Base-by-base conservation (phyloP, 2,329 filamentous ascomycete species). In the Cytospora schulzeri region DNA sequence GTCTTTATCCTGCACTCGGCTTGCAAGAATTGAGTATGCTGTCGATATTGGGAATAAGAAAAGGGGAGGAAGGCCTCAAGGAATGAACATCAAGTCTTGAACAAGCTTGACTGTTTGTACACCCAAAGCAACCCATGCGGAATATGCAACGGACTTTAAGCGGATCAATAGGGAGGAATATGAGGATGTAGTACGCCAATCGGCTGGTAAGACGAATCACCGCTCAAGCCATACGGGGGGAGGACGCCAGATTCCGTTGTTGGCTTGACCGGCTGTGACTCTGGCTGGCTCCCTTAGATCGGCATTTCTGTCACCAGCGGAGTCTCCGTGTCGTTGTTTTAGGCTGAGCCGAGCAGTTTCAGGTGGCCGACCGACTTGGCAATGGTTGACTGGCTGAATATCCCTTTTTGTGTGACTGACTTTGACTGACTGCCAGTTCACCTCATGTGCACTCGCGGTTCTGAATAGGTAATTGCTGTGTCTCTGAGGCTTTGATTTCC, bases 91-190 rank as follows among this genome's bases (percentile, higher is more conserved):
- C 38, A 51, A 51, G 17, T 50, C 9, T 4, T 62, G 52, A 35
- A 53, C 29, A 56, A 51, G 17, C 33, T 17, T n/a, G 29, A n/a
- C 22, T 31, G 41, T 41, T 50, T 56, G 52, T 62, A 33, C 22
- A 28, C 33, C 28, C 19, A 26, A 31, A n/a, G 35, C n/a, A 48
- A 17, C 52, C 19, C 59, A 56, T 24, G 28, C 35, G 52, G 52
- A 35, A 62, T 51, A 33, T 62, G 60, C 38, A 56, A 50, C 52
- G 52, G 52, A 56, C 53, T 45, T 41, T 38, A n/a, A 52, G 52
- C 24, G 38, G 22, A 62, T 50, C 52, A 52, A 50, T 28, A 62
- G 38, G 55, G 22, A 28, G 48, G 31, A 41, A 41, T 19, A 38
- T 56, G 60, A 50, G 35, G n/a, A 56, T 38, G 52, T 50, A 38